These are phyloP conservation scores for Cladosporium sp. DNA, from an alignment of 2,329 filamentous ascomycete species.

Conservation along the genomic window DNA sequence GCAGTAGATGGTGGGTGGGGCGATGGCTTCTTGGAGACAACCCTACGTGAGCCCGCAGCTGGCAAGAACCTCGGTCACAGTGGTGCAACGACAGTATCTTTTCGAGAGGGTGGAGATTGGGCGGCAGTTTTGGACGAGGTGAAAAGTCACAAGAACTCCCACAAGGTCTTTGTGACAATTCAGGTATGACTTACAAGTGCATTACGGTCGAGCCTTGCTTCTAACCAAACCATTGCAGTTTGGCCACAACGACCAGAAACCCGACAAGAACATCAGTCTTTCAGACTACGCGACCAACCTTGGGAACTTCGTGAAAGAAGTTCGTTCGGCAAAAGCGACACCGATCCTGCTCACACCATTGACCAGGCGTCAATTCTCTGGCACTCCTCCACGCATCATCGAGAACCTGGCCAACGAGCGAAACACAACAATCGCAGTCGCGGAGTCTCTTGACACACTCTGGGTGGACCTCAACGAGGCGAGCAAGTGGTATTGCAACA, in stretches of 20 bases:
- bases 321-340: constrained; percentile 28
- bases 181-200: constrained; percentile 28
- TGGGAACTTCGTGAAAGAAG: constrained; percentile 37
- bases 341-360: constrained; percentile 53
- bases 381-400: constrained; percentile 35
- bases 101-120: constrained; percentile 52
- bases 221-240: constrained; percentile 36
- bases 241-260: constrained; percentile 61
- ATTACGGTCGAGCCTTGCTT: background rate
- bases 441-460: constrained; percentile 34
- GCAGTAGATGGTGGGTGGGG: constrained; percentile 53
- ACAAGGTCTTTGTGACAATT: constrained; percentile 52
- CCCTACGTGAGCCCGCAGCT: constrained; percentile 44
- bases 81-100: constrained; percentile 55
- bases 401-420: constrained; percentile 48
- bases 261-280: constrained; percentile 43
- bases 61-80: constrained; percentile 56
- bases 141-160: constrained; percentile 20
- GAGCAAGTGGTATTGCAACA: constrained; percentile 48
- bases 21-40: constrained; percentile 52
- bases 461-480: constrained; percentile 51
- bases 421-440: constrained; percentile 45
- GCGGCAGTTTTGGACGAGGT: constrained; percentile 43
- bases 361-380: constrained; percentile 48
- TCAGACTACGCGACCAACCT: constrained; percentile 50